Conservation (phyloP, 306 rosid genomes). For the Elaeagnus macrophylla region DNA sequence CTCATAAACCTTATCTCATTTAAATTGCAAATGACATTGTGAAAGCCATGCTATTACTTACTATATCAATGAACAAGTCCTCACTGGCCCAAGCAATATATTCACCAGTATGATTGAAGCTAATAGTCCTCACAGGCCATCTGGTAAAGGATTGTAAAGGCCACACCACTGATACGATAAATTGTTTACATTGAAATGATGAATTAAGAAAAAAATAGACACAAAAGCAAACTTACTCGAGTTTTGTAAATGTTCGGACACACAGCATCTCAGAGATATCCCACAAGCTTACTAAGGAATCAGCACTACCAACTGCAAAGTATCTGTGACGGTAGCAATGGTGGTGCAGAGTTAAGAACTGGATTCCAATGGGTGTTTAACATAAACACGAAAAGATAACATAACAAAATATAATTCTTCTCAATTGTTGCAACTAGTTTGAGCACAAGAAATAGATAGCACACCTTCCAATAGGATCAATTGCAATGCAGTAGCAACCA, state of each 20-base stretch:
- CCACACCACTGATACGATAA: background rate
- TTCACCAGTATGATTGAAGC: constrained; percentile 87
- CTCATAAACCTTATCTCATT: background rate
- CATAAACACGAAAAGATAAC: too few relatives aligned
- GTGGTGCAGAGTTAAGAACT: background rate
- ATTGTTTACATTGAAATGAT: background rate
- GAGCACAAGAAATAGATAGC: constrained; percentile 11
- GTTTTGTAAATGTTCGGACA: constrained; percentile 79
- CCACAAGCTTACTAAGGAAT: constrained; percentile 95
- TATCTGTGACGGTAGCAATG: constrained; percentile 36
- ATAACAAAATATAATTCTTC: too few relatives aligned
- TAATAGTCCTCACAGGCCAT: constrained; percentile 91
- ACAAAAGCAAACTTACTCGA: constrained; percentile 55
- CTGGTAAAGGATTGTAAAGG: constrained; percentile 31
- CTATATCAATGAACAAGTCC: constrained; percentile 87
- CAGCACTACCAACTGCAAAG: constrained; percentile 97
- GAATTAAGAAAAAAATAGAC: background rate
- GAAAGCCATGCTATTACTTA: constrained; percentile 31
- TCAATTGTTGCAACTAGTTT: background rate
- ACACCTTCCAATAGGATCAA: constrained; percentile 89
- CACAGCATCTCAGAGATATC: constrained; percentile 95
- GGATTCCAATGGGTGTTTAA: too few relatives aligned
- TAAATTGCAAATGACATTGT: background rate
- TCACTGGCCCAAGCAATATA: constrained; percentile 87
- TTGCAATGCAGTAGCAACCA: constrained; percentile 95